A percentile compares a stretch with the other conserved stretches of the same genome.
phyloP scores from a whole-genome alignment of 805 yeast species.

The Metschnikowia reukaufii region DNA sequence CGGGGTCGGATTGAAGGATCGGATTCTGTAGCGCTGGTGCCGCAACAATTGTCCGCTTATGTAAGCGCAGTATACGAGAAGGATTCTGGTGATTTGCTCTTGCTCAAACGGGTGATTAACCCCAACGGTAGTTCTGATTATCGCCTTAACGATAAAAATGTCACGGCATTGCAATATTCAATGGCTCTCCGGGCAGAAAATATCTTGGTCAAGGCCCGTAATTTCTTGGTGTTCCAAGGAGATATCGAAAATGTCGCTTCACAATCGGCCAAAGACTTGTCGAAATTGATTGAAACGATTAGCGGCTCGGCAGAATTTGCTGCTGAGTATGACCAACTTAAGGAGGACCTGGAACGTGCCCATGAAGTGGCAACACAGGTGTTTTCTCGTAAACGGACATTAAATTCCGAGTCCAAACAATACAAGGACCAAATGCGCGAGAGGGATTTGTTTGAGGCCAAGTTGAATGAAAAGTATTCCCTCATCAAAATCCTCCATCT shows the following conservation, averaged over 20 bases:
- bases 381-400: slow-evolving; percentile 65
- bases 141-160: slow-evolving; percentile 58
- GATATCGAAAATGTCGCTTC: slow-evolving; percentile 93
- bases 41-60: slow-evolving; percentile 51
- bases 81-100: slow-evolving; percentile 55
- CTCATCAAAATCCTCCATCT: slow-evolving; percentile 52
- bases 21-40: slow-evolving; percentile 27
- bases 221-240: slow-evolving; percentile 94
- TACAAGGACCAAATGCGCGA: slow-evolving; percentile 75
- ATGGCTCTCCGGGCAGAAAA: slow-evolving; percentile 70
- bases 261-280: slow-evolving; percentile 74
- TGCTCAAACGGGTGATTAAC: slow-evolving; percentile 62
- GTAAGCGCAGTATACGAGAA: slow-evolving; percentile 78
- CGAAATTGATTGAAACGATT: slow-evolving; percentile 73
- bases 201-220: slow-evolving; percentile 83
- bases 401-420: slow-evolving; percentile 72
- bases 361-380: slow-evolving; percentile 62
- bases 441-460: slow-evolving; percentile 62
- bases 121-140: slow-evolving; percentile 65
- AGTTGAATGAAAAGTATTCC: slow-evolving; percentile 48
- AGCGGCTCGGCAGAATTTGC: slow-evolving; percentile 76
- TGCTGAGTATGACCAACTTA: slow-evolving; percentile 63
- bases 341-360: slow-evolving; percentile 64
- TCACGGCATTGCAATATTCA: slow-evolving; percentile 64
- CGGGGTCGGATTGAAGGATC: slow-evolving; percentile 51